These are phyloP conservation scores for Colletotrichum agaves DNA, from an alignment of 2,329 filamentous ascomycete species.

Conservation along the genomic window DNA sequence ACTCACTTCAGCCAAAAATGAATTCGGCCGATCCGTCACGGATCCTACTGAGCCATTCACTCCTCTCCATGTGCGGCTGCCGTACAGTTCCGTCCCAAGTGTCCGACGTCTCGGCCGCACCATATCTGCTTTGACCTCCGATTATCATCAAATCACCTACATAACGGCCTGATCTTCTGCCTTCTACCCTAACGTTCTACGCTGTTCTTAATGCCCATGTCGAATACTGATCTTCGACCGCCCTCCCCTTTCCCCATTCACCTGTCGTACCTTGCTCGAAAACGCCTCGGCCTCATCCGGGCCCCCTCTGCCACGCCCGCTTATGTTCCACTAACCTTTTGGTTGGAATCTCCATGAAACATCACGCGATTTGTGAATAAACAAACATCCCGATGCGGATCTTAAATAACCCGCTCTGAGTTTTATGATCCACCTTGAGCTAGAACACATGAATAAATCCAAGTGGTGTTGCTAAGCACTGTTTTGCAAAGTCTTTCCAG, in stretches of 20 bases:
- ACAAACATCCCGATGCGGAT: not conserved
- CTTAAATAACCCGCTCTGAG: not conserved
- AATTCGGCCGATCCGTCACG: not conserved
- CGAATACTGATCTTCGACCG: not conserved
- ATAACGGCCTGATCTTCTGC: slow-evolving; percentile 14
- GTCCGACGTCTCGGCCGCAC: slow-evolving; percentile 21
- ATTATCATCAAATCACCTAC: not conserved
- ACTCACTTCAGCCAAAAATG: not conserved
- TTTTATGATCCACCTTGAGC: not conserved
- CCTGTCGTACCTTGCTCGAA: no score
- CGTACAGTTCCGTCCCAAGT: no score
- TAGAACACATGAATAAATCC: no score
- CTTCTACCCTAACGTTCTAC: no score
- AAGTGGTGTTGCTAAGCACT: no score
- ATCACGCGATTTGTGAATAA: not conserved
- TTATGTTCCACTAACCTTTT: not conserved
- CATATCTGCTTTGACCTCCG: slow-evolving; percentile 2
- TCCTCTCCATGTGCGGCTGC: not conserved
- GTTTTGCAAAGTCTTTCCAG: no score
- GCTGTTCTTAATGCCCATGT: no score
- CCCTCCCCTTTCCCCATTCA: not conserved
- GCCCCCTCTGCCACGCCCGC: not conserved
- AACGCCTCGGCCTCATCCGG: not conserved
- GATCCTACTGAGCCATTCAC: not conserved
- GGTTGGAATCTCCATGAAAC: not conserved